A percentile compares a stretch with the other conserved stretches of the same genome.
These are phyloP conservation scores for Hibiscus mutabilis DNA, from an alignment of 345 rosid species.

Conservation along the genomic window DNA sequence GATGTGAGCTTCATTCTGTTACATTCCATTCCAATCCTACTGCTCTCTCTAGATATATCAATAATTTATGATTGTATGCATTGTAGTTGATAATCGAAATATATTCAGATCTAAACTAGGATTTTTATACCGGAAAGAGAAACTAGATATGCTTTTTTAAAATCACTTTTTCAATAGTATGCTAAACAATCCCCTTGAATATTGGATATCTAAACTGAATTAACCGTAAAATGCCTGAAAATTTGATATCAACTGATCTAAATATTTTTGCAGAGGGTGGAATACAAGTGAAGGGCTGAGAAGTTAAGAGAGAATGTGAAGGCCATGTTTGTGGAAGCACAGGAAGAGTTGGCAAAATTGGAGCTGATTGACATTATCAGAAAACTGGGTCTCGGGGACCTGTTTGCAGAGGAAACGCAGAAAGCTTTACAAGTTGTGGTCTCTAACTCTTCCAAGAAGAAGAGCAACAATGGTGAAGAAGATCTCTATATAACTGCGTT, in stretches of 20 bases:
- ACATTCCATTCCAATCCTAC: background rate
- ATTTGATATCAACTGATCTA: too few relatives aligned
- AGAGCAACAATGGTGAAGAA: background rate
- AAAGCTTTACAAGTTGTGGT: slow-evolving; percentile 18
- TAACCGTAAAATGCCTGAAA: too few relatives aligned
- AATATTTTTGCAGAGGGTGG: slow-evolving; percentile 32
- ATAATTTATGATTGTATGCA: too few relatives aligned
- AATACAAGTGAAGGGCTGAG: slow-evolving; percentile 6
- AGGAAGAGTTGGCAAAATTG: slow-evolving; percentile 20
- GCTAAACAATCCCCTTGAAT: too few relatives aligned
- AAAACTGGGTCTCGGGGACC: slow-evolving; percentile 31
- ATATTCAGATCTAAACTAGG: too few relatives aligned
- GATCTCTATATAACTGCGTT: slow-evolving; percentile 28
- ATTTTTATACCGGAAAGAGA: too few relatives aligned
- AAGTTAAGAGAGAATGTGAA: slow-evolving; percentile 21
- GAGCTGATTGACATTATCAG: slow-evolving; percentile 29
- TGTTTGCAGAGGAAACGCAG: slow-evolving; percentile 30
- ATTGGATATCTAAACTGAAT: too few relatives aligned
- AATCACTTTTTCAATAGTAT: too few relatives aligned
- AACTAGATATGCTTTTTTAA: too few relatives aligned
- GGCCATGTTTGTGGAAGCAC: slow-evolving; percentile 18
- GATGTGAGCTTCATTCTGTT: slow-evolving; percentile 28
- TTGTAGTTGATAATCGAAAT: too few relatives aligned
- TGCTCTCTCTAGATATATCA: too few relatives aligned
- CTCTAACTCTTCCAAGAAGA: background rate